Conservation (phyloP, 2,329 filamentous ascomycete species). For the Magnaporthiopsis incrustans region DNA sequence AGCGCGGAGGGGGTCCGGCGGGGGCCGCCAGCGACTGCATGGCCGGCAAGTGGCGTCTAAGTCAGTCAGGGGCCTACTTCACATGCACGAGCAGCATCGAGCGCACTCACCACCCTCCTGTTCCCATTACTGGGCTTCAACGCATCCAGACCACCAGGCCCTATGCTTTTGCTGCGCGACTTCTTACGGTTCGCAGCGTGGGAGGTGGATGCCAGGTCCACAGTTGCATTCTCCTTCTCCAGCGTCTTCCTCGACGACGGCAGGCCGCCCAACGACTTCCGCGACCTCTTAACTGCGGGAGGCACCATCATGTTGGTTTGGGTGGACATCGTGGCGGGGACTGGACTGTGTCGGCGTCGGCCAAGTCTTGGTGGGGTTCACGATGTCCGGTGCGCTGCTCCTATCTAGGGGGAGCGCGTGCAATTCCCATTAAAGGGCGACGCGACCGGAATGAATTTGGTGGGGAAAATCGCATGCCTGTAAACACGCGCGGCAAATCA, state of each 20-base stretch:
- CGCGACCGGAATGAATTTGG: not conserved
- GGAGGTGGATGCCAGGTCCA: slow-evolving; percentile 46
- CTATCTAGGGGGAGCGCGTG: not conserved
- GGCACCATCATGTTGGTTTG: slow-evolving; percentile 38
- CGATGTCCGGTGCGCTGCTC: not conserved
- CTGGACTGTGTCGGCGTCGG: not conserved
- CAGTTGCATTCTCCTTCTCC: slow-evolving; percentile 73
- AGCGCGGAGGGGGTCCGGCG: slow-evolving; percentile 46
- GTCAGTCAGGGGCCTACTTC: slow-evolving; percentile 13
- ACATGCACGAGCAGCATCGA: not conserved
- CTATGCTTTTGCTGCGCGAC: slow-evolving; percentile 90
- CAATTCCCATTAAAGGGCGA: not conserved
- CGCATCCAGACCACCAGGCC: slow-evolving; percentile 80
- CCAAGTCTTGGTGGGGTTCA: not conserved
- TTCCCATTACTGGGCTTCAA: slow-evolving; percentile 70
- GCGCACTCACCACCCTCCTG: slow-evolving; percentile 60
- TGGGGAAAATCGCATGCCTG: not conserved
- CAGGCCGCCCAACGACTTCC: slow-evolving; percentile 63
- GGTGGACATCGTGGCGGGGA: slow-evolving; percentile 26
- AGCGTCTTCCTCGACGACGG: slow-evolving; percentile 40
- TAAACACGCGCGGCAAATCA: not conserved
- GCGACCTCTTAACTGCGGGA: slow-evolving; percentile 48
- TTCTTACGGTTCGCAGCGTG: slow-evolving; percentile 52
- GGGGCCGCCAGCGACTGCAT: slow-evolving; percentile 48
- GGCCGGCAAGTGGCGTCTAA: slow-evolving; percentile 3